Percentiles rank a stretch among this genome's conserved stretches.
Conservation (phyloP, 2,329 filamentous ascomycete genomes). For the Paraphaeosphaeria sporulosa region DNA sequence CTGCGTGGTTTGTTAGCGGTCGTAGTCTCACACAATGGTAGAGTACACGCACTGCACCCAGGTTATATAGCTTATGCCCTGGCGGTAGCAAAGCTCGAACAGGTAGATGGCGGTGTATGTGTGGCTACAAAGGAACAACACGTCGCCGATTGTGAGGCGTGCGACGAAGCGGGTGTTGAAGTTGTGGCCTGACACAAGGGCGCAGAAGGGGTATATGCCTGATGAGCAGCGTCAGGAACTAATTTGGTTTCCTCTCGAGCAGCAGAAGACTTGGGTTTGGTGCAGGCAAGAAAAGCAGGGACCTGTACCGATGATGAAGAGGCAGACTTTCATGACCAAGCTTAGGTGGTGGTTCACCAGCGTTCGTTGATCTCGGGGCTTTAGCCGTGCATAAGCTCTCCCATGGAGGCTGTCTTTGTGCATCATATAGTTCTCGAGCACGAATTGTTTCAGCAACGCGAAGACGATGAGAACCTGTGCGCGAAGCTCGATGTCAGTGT, state of each 20-base stretch:
- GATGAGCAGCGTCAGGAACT: neutral
- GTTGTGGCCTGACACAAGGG: neutral
- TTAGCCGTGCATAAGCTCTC: constrained; percentile 3
- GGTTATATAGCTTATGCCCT: constrained; percentile 7
- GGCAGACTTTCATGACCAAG: neutral
- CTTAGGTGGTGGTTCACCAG: constrained; percentile 14
- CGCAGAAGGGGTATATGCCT: constrained; percentile 8
- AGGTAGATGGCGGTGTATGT: constrained; percentile 12
- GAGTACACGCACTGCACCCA: neutral
- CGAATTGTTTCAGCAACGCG: constrained; percentile 8
- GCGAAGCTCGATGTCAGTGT: neutral
- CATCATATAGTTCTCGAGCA: constrained; percentile 2
- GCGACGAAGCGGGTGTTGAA: neutral
- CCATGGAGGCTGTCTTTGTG: constrained; percentile 2
- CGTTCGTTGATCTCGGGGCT: constrained; percentile 8
- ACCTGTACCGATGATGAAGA: constrained; percentile 7
- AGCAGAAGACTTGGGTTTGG: neutral
- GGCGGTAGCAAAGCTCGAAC: constrained; percentile 13
- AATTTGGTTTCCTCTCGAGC: neutral
- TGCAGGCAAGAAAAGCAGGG: neutral
- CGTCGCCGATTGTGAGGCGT: constrained; percentile 3
- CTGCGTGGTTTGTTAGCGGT: neutral
- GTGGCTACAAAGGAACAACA: constrained; percentile 8
- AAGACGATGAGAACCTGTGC: constrained; percentile 5
- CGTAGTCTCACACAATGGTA: neutral